Percentiles rank a stretch among this genome's conserved stretches.
Evolutionary conservation across 768 basidiomycete genomes (phyloP).

Genomic region (Calocera viscosa): DNA sequence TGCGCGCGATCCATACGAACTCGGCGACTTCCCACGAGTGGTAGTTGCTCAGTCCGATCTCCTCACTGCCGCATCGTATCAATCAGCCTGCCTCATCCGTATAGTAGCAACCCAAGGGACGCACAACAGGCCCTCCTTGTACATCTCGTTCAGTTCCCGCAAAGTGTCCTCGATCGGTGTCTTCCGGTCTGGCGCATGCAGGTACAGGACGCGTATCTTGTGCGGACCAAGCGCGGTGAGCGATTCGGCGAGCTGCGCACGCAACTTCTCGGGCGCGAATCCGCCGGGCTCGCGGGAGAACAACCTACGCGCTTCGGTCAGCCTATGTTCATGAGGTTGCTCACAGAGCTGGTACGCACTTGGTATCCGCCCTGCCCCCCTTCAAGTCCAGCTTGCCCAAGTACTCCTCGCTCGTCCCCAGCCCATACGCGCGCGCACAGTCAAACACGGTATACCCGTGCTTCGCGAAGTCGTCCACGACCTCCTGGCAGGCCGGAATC

Average conservation of each 20-base stretch:
- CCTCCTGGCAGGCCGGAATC: conserved; percentile 31
- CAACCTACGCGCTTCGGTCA: conserved; percentile 21
- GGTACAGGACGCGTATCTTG: conserved; percentile 42
- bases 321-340: too few species aligned
- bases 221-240: conserved; percentile 35
- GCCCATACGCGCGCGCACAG: conserved; percentile 28
- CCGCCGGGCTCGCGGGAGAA: conserved; percentile 34
- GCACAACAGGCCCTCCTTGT: conserved; percentile 47
- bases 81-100: too few species aligned
- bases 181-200: conserved; percentile 48
- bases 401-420: conserved; percentile 22
- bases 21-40: conserved; percentile 39
- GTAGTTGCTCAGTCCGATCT: conserved; percentile 54
- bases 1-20: background rate
- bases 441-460: conserved; percentile 39
- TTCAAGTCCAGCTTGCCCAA: conserved; percentile 34
- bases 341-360: conserved; percentile 32
- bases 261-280: conserved; percentile 32
- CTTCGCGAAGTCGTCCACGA: conserved; percentile 35
- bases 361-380: conserved; percentile 37
- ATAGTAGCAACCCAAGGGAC: too few species aligned
- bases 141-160: conserved; percentile 41
- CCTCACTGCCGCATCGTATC: conserved; percentile 31
- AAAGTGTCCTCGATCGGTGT: conserved; percentile 47
- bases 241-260: conserved; percentile 37